phyloP scores from a whole-genome alignment of 108 stramenopile species.

The Craspedostauros australis region DNA sequence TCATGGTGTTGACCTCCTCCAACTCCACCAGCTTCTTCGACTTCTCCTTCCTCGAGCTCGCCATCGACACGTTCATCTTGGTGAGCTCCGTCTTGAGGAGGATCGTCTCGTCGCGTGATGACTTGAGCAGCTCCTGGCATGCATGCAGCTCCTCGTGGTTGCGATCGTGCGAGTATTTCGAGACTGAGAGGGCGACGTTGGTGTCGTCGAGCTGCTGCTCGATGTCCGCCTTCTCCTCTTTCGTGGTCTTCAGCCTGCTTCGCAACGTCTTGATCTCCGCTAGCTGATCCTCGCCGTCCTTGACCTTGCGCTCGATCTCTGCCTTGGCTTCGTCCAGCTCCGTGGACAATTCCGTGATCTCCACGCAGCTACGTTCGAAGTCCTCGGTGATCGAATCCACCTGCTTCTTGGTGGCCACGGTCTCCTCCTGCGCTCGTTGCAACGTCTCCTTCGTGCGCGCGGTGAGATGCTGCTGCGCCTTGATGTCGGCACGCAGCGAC shows the following conservation, averaged over 20 bases:
- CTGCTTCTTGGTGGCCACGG: neutral
- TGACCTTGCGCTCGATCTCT: conserved; percentile 8
- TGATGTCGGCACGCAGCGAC: neutral
- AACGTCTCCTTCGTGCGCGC: conserved; percentile 1
- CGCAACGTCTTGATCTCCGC: conserved; percentile 10
- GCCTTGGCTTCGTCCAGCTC: conserved; percentile 13
- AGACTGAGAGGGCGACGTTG: neutral
- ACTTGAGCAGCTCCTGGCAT: neutral
- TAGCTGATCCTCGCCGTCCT: conserved; percentile 1
- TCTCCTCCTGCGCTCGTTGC: neutral
- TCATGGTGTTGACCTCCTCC: too few relatives aligned
- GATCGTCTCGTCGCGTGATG: neutral
- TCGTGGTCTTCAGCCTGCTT: conserved; percentile 7
- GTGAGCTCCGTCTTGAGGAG: too few relatives aligned
- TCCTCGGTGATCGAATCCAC: neutral
- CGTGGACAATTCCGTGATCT: conserved; percentile 16
- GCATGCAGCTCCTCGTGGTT: neutral
- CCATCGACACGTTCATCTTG: too few relatives aligned
- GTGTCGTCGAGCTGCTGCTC: conserved; percentile 17
- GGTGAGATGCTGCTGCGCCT: neutral
- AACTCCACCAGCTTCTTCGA: too few relatives aligned
- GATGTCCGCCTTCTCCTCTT: conserved; percentile 9
- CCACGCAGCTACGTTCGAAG: conserved; percentile 3
- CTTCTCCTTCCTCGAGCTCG: too few relatives aligned
- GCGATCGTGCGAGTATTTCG: neutral